Evolutionary conservation across 176 grass and related monocot species (phyloP).

Genomic region (bread wheat (Triticum aestivum)): DNA sequence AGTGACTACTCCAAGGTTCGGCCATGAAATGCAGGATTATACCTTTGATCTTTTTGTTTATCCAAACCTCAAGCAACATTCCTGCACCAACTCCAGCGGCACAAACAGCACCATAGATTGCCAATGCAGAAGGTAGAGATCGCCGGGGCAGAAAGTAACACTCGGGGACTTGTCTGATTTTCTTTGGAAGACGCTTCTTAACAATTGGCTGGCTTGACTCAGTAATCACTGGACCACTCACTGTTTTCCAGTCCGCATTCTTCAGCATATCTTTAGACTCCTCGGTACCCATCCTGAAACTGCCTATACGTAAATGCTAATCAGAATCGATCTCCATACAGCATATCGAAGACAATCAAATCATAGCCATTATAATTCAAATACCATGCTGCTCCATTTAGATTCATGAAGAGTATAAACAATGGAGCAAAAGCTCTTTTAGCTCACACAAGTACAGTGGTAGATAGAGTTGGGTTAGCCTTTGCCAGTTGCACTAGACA

Average conservation of each 20-base stretch:
- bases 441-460: neutral
- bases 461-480: neutral
- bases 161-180: slow-evolving; percentile 87
- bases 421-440: neutral
- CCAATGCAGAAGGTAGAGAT: slow-evolving; percentile 59
- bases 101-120: slow-evolving; percentile 51
- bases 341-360: neutral
- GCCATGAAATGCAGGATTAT: slow-evolving; percentile 11
- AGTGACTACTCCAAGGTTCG: neutral
- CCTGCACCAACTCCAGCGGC: slow-evolving; percentile 73
- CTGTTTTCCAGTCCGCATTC: slow-evolving; percentile 68
- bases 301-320: neutral
- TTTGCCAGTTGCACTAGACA: neutral
- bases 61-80: slow-evolving; percentile 89
- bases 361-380: neutral
- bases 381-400: neutral
- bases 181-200: slow-evolving; percentile 89
- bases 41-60: slow-evolving; percentile 94
- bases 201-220: slow-evolving; percentile 50
- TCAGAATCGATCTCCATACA: neutral
- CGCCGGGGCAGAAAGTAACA: slow-evolving; percentile 79
- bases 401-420: neutral
- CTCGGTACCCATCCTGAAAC: slow-evolving; percentile 46
- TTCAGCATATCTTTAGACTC: slow-evolving; percentile 69
- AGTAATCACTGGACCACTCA: slow-evolving; percentile 37